These are phyloP conservation scores for Musa itinerans DNA, from an alignment of 176 grass and related monocot species.

Conservation along the genomic window DNA sequence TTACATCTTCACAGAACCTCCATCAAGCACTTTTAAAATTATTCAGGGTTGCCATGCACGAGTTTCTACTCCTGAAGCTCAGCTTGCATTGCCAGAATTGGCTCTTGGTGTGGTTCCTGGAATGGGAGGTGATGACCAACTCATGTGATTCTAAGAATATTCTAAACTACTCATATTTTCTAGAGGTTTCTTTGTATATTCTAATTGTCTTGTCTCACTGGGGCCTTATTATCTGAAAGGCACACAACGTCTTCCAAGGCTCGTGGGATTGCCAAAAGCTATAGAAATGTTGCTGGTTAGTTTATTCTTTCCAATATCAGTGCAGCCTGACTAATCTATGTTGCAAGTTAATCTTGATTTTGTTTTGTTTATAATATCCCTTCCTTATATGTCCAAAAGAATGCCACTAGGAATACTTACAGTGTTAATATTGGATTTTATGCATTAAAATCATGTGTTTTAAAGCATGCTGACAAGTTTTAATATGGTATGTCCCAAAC, in stretches of 20 bases:
- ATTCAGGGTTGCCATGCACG: slow-evolving; percentile 88
- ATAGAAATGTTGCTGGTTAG: slow-evolving; percentile 96
- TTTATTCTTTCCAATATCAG: slow-evolving; percentile 1
- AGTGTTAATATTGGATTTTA: too few relatives aligned
- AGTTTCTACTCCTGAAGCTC: slow-evolving; percentile 86
- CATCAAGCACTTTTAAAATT: not conserved
- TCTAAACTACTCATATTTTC: not conserved
- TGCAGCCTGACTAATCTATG: too few relatives aligned
- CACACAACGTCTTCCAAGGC: slow-evolving; percentile 90
- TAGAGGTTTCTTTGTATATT: not conserved
- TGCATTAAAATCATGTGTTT: too few relatives aligned
- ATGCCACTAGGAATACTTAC: too few relatives aligned
- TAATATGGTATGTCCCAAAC: too few relatives aligned
- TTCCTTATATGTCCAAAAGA: too few relatives aligned
- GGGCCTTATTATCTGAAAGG: slow-evolving; percentile 30
- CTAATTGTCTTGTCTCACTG: not conserved
- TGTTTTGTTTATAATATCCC: too few relatives aligned
- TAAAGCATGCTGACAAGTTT: too few relatives aligned
- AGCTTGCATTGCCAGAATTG: slow-evolving; percentile 92
- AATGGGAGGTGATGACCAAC: slow-evolving; percentile 57
- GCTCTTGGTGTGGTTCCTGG: slow-evolving; percentile 95
- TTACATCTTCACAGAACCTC: not conserved
- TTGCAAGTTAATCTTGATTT: too few relatives aligned
- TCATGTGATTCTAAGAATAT: not conserved
- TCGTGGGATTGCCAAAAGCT: slow-evolving; percentile 84